A percentile compares a stretch with the other conserved stretches of the same genome.
phyloP scores from a whole-genome alignment of 768 basidiomycete genomes.

The Chalciporus chontae region DNA sequence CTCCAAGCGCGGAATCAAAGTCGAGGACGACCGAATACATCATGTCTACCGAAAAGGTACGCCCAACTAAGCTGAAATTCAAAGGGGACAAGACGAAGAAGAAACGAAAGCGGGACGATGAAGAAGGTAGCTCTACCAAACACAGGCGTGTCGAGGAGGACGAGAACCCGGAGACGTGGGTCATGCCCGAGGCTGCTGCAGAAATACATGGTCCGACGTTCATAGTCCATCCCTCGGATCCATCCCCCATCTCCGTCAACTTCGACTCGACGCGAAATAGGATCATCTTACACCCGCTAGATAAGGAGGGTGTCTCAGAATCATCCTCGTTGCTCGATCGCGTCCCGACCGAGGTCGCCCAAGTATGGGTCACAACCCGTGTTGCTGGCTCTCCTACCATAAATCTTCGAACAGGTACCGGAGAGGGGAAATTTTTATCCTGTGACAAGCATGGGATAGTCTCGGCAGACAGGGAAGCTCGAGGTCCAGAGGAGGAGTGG shows the following conservation, averaged over 20 bases:
- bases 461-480: constrained; percentile 80
- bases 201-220: constrained; percentile 90
- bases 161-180: constrained; percentile 73
- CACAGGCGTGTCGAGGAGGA: constrained; percentile 55
- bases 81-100: constrained; percentile 86
- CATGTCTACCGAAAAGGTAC: constrained; percentile 47
- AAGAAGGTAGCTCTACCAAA: constrained; percentile 40
- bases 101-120: constrained; percentile 69
- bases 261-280: constrained; percentile 74
- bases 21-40: constrained; percentile 1
- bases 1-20: not conserved
- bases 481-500: constrained; percentile 95
- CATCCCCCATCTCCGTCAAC: constrained; percentile 70
- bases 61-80: constrained; percentile 78
- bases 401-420: constrained; percentile 83
- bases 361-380: constrained; percentile 90
- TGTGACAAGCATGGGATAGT: constrained; percentile 85
- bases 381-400: constrained; percentile 81
- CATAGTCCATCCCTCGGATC: constrained; percentile 78
- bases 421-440: constrained; percentile 87
- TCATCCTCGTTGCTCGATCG: constrained; percentile 54
- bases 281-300: constrained; percentile 61
- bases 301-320: constrained; percentile 53
- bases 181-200: constrained; percentile 61
- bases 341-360: constrained; percentile 75